phyloP scores from a whole-genome alignment of 2,329 filamentous ascomycete genomes.

The Furcasterigmium sp. region DNA sequence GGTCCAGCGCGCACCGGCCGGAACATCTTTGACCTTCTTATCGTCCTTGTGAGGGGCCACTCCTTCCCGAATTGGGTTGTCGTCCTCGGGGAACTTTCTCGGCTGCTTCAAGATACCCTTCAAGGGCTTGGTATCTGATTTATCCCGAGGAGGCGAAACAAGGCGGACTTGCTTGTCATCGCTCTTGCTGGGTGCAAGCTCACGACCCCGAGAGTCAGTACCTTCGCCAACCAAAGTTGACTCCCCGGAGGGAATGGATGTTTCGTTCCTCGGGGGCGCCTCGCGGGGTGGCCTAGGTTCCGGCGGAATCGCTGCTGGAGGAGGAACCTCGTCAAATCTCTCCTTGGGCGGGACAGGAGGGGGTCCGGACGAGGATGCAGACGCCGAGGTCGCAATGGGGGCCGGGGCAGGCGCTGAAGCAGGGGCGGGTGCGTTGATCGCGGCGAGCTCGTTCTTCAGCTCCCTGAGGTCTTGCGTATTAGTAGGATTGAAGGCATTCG shows the following conservation, averaged over 20 bases:
- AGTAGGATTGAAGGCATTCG: constrained; percentile 45
- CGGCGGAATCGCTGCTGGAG: background rate
- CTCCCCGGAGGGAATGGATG: background rate
- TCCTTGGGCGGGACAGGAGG: background rate
- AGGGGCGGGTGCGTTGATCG: constrained; percentile 23
- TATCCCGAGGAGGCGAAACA: constrained; percentile 62
- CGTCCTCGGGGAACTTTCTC: constrained; percentile 82
- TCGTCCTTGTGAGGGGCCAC: constrained; percentile 92
- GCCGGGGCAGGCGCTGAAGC: constrained; percentile 7
- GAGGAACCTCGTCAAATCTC: background rate
- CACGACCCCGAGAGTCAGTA: constrained; percentile 34
- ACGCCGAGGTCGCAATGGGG: background rate
- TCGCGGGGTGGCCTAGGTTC: background rate
- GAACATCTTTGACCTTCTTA: constrained; percentile 65
- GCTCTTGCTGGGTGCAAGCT: constrained; percentile 22
- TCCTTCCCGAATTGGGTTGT: constrained; percentile 77
- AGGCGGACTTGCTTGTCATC: constrained; percentile 55
- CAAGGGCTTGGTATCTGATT: constrained; percentile 61
- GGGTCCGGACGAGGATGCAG: background rate
- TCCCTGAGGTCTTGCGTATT: constrained; percentile 44
- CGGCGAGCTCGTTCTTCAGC: constrained; percentile 44
- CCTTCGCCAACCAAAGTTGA: constrained; percentile 1
- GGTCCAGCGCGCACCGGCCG: constrained; percentile 80
- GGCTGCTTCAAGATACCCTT: constrained; percentile 85
- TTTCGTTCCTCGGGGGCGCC: constrained; percentile 13